Evolutionary conservation across 2,329 filamentous ascomycete genomes (phyloP).

Genomic region (Metarhizium guizhouense): DNA sequence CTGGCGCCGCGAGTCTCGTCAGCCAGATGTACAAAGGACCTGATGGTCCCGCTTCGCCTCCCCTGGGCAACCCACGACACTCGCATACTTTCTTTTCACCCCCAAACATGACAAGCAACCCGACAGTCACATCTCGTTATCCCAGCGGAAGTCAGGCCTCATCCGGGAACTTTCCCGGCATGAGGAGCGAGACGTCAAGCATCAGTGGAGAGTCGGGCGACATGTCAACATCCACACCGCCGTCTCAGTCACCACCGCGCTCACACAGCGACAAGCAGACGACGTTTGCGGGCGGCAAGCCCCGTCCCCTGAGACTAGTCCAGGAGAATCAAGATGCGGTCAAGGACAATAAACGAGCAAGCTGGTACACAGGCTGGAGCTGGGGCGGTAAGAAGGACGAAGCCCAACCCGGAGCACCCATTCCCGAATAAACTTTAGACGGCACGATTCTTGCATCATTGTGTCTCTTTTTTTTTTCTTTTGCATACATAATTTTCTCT

Average conservation of each 20-base stretch:
- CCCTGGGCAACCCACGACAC: constrained; percentile 48
- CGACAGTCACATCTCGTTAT: constrained; percentile 39
- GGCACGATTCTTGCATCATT: neutral
- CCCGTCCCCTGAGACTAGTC: constrained; percentile 77
- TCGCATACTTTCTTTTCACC: constrained; percentile 56
- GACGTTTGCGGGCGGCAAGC: constrained; percentile 58
- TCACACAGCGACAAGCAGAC: constrained; percentile 45
- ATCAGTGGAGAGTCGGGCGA: constrained; percentile 59
- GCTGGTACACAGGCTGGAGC: constrained; percentile 55
- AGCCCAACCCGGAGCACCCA: constrained; percentile 9
- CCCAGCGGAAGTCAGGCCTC: constrained; percentile 39
- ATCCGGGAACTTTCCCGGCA: constrained; percentile 62
- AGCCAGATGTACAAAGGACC: constrained; percentile 84
- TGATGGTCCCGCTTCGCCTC: constrained; percentile 52
- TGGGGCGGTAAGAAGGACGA: constrained; percentile 43
- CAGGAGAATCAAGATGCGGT: constrained; percentile 58
- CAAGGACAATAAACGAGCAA: constrained; percentile 48
- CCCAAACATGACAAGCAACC: constrained; percentile 40
- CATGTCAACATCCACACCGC: constrained; percentile 32
- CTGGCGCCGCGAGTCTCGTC: constrained; percentile 60
- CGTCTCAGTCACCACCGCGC: constrained; percentile 45
- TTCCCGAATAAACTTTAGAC: constrained; percentile 22
- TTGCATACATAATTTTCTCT: neutral
- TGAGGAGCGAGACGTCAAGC: constrained; percentile 56
- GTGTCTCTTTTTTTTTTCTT: neutral